Evolutionary conservation across 768 basidiomycete genomes (phyloP), one percentile per base, ranked within the genome.

Genomic region (Boletus subparvulus): DNA sequence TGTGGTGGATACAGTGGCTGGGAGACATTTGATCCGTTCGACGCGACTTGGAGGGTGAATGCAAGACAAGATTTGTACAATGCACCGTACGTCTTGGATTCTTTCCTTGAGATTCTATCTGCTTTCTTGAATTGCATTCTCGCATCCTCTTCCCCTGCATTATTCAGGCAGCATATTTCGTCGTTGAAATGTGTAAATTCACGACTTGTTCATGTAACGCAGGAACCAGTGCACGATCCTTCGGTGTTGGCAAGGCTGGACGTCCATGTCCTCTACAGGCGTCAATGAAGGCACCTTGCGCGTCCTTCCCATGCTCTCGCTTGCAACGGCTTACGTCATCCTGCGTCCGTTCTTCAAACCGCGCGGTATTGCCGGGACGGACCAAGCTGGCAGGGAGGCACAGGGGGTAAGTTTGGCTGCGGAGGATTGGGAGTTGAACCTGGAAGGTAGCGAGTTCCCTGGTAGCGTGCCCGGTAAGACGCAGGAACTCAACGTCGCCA

Each of bases 331-430:
- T 0, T 89, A 90, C 59, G 71, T 81, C 54, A 73, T 88, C 19
- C 75, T 88, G 0, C 80, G 87, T 10, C 87, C 87, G 0, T 85
- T 88, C 73, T 88, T 90, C 78, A 75, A 74, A 48, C 78, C 75
- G 6, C 60, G 63, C 7, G 19, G 35, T 14, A 53, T 63, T 19
- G 33, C 51, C 62, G 11, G 17, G 47, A 28, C 32, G 5, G 35
- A 35, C 8, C 35, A 32, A 19, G 28, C 44, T 11, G 17, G 24
- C 67, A 66, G 6, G 13, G 32, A 16, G 28, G n/a, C 36, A 13
- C 50, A 54, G 66, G 77, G 36, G 55, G 44, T 45, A n/a, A 61
- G 59, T 45, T 63, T 84, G 40, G 72, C 72, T 4, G 71, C 76
- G 16, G 74, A 77, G 17, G 79, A 86, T 53, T 88, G 86, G 87